A percentile compares a stretch with the other conserved stretches of the same genome.
Conservation (phyloP, 2,329 filamentous ascomycete species). For the Pochonia chlamydosporia region DNA sequence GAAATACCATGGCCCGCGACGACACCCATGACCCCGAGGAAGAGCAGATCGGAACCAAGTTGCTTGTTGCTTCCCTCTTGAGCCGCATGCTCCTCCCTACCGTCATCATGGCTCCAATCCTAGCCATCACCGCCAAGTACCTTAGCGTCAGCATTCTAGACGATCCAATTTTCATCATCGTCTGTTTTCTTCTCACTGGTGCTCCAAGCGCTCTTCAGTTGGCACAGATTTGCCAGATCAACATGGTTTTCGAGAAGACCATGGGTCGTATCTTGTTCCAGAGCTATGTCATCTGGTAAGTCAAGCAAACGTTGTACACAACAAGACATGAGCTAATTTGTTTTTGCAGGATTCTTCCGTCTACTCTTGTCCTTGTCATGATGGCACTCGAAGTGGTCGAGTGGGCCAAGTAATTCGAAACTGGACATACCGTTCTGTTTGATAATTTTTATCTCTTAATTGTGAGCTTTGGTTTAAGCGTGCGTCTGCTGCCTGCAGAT, state of each 20-base stretch:
- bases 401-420: slow-evolving; percentile 54
- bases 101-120: slow-evolving; percentile 82
- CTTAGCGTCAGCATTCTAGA: slow-evolving; percentile 90
- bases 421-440: background rate
- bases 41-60: slow-evolving; percentile 59
- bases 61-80: slow-evolving; percentile 79
- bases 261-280: slow-evolving; percentile 94
- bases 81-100: slow-evolving; percentile 91
- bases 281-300: slow-evolving; percentile 79
- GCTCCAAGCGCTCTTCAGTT: slow-evolving; percentile 90
- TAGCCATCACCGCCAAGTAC: slow-evolving; percentile 84
- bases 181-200: slow-evolving; percentile 92
- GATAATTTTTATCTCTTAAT: background rate
- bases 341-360: slow-evolving; percentile 73
- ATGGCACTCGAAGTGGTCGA: slow-evolving; percentile 87
- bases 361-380: slow-evolving; percentile 85
- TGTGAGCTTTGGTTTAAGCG: background rate
- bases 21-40: slow-evolving; percentile 65
- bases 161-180: slow-evolving; percentile 96
- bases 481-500: background rate
- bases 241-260: slow-evolving; percentile 88
- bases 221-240: slow-evolving; percentile 97
- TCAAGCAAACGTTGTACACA: slow-evolving; percentile 12
- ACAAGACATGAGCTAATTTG: slow-evolving; percentile 16
- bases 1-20: slow-evolving; percentile 73